A percentile compares a stretch with the other conserved stretches of the same genome.
phyloP scores from a whole-genome alignment of 805 yeast genomes.

The Ogataea trehaloabstinens region DNA sequence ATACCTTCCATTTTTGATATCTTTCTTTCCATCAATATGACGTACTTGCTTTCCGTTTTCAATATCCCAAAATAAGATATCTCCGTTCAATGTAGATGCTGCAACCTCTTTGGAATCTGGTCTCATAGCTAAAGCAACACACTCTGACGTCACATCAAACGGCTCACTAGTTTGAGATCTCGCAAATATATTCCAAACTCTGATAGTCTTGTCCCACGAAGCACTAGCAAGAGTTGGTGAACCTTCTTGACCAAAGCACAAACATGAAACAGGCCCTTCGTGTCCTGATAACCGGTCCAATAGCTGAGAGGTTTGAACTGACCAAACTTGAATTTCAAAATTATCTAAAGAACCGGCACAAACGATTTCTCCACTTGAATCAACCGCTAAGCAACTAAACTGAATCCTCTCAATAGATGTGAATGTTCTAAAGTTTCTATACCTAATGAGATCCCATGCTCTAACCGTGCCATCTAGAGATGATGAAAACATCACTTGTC shows the following conservation, averaged over 20 bases:
- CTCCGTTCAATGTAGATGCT: constrained; percentile 86
- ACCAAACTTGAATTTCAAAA: constrained; percentile 93
- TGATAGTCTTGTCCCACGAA: constrained; percentile 93
- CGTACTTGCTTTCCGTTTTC: constrained; percentile 79
- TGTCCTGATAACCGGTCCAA: constrained; percentile 89
- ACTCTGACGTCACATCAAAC: constrained; percentile 80
- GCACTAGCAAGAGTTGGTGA: constrained; percentile 75
- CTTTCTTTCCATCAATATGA: constrained; percentile 80
- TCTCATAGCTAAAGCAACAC: constrained; percentile 74
- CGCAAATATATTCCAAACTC: constrained; percentile 91
- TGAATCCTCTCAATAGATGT: constrained; percentile 88
- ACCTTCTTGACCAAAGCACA: constrained; percentile 81
- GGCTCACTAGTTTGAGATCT: constrained; percentile 90
- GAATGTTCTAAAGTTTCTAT: constrained; percentile 90
- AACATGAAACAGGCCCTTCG: constrained; percentile 89
- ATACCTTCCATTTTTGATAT: constrained; percentile 84
- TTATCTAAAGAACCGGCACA: constrained; percentile 92
- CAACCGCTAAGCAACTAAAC: constrained; percentile 87
- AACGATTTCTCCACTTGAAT: constrained; percentile 95
- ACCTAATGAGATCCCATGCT: constrained; percentile 94
- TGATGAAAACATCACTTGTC: constrained; percentile 87
- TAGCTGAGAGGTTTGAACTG: constrained; percentile 92
- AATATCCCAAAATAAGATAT: constrained; percentile 77
- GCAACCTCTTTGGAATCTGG: constrained; percentile 94
- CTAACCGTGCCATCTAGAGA: constrained; percentile 95